Evolutionary conservation across 2,329 filamentous ascomycete species (phyloP), one percentile per base, ranked within the genome.

Genomic region (Trichoderma aggressivum): DNA sequence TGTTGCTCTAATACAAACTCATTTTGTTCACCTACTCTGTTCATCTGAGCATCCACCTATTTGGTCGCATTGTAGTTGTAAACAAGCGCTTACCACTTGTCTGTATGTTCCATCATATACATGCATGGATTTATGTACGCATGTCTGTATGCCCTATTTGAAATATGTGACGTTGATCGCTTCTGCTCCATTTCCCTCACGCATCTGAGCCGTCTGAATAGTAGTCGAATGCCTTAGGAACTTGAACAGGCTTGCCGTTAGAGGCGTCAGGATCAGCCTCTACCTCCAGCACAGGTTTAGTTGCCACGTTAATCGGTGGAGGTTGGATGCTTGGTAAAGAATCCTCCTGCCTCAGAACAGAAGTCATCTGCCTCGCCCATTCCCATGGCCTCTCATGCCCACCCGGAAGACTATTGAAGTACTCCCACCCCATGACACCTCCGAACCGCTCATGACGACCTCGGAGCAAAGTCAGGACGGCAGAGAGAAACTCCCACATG

Each of bases 401-500:
- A 1, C 90, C 91, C 0, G 92, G 92, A 71, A 90, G 79, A 70
- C 91, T 89, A 82, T 97, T 97, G 82, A 95, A 97, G 79, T 96
- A 97, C 82, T 98, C 94, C 94, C 94, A 98, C 3, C 94, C 94
- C 90, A 96, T 96, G 7, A 98, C 90, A 1, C 94, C 94, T 0
- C 94, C 94, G 79, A 97, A 96, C 1, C 83, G 83, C 1, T 88
- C 87, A 76, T 92, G 92, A 67, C 82, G 79, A 3, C 75, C 76
- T n/a, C 80, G 77, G 30, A 89, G 75, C 3, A 81, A 77, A 14
- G 77, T 74, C 3, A 88, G 77, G 0, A 86, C 84, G 8, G 77
- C 73, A 1, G 81, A 81, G 47, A 87, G 77, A 71, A 85, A 85
- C 43, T 87, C 82, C 71, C 83, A 84, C 5, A 79, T 77, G 11